These are phyloP conservation scores for Cymodocea nodosa DNA, from an alignment of 116 monocot genomes.

Conservation along the genomic window DNA sequence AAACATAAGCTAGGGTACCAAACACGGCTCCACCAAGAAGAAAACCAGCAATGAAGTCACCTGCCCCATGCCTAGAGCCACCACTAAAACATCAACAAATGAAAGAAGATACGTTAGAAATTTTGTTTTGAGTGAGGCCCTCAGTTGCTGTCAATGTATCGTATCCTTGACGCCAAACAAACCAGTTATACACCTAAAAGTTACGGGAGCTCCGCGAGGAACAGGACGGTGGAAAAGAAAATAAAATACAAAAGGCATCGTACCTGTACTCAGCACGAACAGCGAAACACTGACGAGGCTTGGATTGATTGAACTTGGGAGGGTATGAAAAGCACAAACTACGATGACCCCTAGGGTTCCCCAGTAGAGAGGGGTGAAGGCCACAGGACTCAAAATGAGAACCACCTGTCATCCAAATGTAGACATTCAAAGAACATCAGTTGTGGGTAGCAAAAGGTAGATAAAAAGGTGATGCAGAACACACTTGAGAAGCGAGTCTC, in stretches of 20 bases:
- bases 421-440: not conserved
- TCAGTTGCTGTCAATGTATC: not conserved
- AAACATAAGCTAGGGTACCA: constrained; percentile 75
- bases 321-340: constrained; percentile 1
- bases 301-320: not conserved
- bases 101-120: not conserved
- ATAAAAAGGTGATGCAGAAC: not conserved
- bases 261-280: constrained; percentile 14
- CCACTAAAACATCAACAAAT: constrained; percentile 24
- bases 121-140: not conserved
- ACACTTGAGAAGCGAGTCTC: no score
- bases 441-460: not conserved
- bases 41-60: constrained; percentile 80
- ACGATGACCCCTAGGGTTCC: not conserved
- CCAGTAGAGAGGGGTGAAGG: not conserved
- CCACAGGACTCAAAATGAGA: constrained; percentile 4
- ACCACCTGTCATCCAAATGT: not conserved
- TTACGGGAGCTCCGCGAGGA: not conserved
- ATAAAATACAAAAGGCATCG: not conserved
- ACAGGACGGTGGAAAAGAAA: not conserved
- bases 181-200: not conserved
- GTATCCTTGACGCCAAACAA: not conserved
- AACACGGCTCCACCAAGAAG: constrained; percentile 73
- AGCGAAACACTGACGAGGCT: constrained; percentile 1
- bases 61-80: constrained; percentile 36